Evolutionary conservation across 164 flowering plant species (phyloP).

Genomic region (Buxus sempervirens): DNA sequence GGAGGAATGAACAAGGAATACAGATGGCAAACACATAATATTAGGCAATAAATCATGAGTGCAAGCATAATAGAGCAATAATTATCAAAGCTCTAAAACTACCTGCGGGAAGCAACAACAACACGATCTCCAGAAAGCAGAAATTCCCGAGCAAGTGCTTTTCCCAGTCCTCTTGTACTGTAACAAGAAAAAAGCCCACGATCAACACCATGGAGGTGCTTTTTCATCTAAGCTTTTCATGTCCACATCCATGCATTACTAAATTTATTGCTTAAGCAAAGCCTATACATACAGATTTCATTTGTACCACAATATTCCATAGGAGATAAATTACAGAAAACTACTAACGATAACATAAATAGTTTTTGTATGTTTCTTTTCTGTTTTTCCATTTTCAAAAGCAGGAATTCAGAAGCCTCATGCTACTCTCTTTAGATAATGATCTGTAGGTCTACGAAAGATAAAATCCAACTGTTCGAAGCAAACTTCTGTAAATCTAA

Average conservation of each 20-base stretch:
- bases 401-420: no score
- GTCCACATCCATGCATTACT: neutral
- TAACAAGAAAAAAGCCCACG: conserved; percentile 10
- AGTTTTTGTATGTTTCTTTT: no score
- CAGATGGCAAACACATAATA: conserved; percentile 1
- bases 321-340: neutral
- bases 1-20: conserved; percentile 6
- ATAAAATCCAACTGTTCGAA: no score
- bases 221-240: neutral
- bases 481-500: no score
- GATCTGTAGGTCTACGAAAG: no score
- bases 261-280: neutral
- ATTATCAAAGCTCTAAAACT: conserved; percentile 12
- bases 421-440: no score
- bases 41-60: neutral
- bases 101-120: conserved; percentile 93
- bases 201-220: neutral
- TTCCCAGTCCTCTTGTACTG: conserved; percentile 96
- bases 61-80: neutral
- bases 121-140: conserved; percentile 96
- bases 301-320: no score
- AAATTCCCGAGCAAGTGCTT: conserved; percentile 96
- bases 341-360: no score
- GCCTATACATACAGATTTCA: neutral
- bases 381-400: no score